Evolutionary conservation across 2,329 filamentous ascomycete species (phyloP).

Genomic region (Didymella exigua): DNA sequence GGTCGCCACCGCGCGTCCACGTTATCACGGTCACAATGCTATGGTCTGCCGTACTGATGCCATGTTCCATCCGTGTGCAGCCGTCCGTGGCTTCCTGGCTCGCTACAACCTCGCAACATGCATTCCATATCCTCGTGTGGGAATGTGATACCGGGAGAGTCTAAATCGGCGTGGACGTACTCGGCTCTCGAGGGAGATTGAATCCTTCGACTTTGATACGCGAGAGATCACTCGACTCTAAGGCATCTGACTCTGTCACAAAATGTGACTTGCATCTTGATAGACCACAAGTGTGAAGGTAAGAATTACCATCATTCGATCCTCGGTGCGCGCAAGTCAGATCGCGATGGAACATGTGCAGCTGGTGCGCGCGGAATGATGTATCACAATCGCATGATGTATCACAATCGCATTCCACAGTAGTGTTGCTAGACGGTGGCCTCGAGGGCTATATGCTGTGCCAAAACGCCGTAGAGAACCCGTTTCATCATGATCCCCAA

Average conservation of each 20-base stretch:
- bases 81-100: slow-evolving; percentile 3
- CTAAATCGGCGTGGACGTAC: neutral
- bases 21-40: slow-evolving; percentile 3
- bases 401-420: neutral
- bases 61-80: slow-evolving; percentile 17
- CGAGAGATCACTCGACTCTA: neutral
- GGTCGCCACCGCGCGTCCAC: neutral
- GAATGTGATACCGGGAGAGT: neutral
- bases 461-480: slow-evolving; percentile 16
- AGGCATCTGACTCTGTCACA: neutral
- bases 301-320: neutral
- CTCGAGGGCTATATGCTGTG: slow-evolving; percentile 1
- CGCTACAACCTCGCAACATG: neutral
- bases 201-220: neutral
- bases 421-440: slow-evolving; percentile 1
- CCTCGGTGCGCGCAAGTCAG: neutral
- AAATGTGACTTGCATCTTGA: neutral
- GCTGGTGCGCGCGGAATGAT: neutral
- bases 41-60: slow-evolving; percentile 2
- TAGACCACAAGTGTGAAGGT: neutral
- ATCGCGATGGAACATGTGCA: neutral
- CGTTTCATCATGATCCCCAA: slow-evolving; percentile 14
- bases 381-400: neutral
- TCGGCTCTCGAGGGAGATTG: neutral
- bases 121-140: neutral